These are phyloP conservation scores for Gaillardinia entomophila DNA, from an alignment of 805 yeast species.

Conservation along the genomic window DNA sequence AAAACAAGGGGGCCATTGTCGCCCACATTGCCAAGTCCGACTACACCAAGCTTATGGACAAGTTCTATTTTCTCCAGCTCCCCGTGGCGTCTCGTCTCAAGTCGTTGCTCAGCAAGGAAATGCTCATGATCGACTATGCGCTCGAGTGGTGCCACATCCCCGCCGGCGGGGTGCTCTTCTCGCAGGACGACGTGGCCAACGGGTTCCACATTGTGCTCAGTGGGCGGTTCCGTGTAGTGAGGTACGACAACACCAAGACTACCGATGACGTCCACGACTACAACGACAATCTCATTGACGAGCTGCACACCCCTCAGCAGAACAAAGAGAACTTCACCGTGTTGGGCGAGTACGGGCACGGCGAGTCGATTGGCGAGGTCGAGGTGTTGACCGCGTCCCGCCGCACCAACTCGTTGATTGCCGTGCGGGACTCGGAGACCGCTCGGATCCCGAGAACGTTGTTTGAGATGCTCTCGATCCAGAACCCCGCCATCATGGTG, in stretches of 20 bases:
- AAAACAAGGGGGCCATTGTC: slow-evolving; percentile 50
- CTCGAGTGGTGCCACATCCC: slow-evolving; percentile 89
- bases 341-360: slow-evolving; percentile 83
- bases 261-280: slow-evolving; percentile 4
- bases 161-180: slow-evolving; percentile 78
- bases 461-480: slow-evolving; percentile 77
- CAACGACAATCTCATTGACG: slow-evolving; percentile 15
- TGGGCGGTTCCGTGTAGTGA: slow-evolving; percentile 74
- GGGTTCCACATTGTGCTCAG: slow-evolving; percentile 86
- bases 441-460: slow-evolving; percentile 89
- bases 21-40: slow-evolving; percentile 65
- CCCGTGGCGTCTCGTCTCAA: slow-evolving; percentile 73
- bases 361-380: slow-evolving; percentile 91
- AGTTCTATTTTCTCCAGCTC: slow-evolving; percentile 68
- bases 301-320: slow-evolving; percentile 7
- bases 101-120: slow-evolving; percentile 57
- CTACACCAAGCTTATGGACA: slow-evolving; percentile 64
- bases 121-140: slow-evolving; percentile 80
- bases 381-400: slow-evolving; percentile 83
- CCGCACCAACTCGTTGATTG: slow-evolving; percentile 65
- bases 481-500: slow-evolving; percentile 86
- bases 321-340: slow-evolving; percentile 25
- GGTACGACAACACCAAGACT: slow-evolving; percentile 10
- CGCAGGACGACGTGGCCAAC: slow-evolving; percentile 82
- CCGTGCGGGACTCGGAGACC: slow-evolving; percentile 89